Percentiles rank a stretch among this genome's conserved stretches.
Evolutionary conservation across 1,284 basidiomycete species (phyloP).

Genomic region (Puccinia triticina): DNA sequence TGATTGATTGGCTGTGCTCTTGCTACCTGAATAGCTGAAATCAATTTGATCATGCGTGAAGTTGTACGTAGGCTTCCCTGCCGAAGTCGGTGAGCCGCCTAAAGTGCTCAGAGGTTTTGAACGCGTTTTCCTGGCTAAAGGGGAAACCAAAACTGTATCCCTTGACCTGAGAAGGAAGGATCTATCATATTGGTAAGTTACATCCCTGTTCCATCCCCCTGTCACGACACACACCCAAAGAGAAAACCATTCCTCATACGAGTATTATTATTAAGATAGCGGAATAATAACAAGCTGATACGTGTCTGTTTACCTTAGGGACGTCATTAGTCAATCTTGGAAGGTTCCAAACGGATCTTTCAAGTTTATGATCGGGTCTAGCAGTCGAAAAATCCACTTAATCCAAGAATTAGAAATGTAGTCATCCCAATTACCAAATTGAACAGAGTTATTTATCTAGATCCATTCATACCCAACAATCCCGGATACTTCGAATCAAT

Average conservation of each 20-base stretch:
- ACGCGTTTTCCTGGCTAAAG: constrained; percentile 52
- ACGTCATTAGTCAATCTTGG: constrained; percentile 44
- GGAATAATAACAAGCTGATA: too few relatives aligned
- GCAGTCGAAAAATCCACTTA: constrained; percentile 39
- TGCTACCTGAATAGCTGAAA: background rate
- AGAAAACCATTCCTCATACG: too few relatives aligned
- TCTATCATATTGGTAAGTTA: constrained; percentile 29
- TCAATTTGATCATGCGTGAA: background rate
- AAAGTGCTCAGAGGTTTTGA: constrained; percentile 56
- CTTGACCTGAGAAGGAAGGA: constrained; percentile 34
- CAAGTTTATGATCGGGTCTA: constrained; percentile 42
- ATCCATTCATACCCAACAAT: background rate
- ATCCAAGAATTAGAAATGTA: background rate
- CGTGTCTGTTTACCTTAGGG: constrained; percentile 26
- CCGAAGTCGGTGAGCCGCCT: constrained; percentile 49
- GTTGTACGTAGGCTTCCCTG: constrained; percentile 41
- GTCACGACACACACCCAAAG: too few relatives aligned
- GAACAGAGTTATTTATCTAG: background rate
- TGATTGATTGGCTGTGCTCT: background rate
- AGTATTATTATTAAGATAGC: too few relatives aligned
- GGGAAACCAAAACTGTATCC: constrained; percentile 53
- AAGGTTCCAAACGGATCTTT: constrained; percentile 35
- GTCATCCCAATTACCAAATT: background rate
- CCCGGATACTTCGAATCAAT: too few relatives aligned
- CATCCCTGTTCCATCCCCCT: background rate